Percentiles rank a stretch among this genome's conserved stretches.
Conservation (phyloP, 139 green algal genomes). For the Chlamydomonas asymmetrica region DNA sequence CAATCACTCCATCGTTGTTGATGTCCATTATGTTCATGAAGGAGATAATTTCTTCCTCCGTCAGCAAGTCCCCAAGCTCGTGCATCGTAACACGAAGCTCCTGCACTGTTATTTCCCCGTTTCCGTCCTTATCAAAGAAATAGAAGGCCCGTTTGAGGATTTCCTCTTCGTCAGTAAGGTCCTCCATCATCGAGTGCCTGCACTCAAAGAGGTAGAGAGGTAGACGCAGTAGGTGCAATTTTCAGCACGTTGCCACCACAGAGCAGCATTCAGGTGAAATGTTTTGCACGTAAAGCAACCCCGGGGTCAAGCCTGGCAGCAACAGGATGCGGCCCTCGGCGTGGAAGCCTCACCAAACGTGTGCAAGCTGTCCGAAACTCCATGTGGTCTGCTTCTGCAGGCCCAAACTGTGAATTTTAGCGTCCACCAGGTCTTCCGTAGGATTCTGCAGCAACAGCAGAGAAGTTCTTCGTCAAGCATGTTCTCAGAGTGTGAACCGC, state of each 20-base stretch:
- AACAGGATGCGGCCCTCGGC: conserved; percentile 14
- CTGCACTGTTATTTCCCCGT: conserved; percentile 23
- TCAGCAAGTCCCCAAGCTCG: conserved; percentile 57
- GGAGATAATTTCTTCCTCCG: conserved; percentile 49
- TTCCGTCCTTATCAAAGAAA: conserved; percentile 55
- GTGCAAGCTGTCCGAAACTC: conserved; percentile 51
- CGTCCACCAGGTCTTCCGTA: conserved; percentile 52
- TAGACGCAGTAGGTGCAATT: too few relatives aligned
- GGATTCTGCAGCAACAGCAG: conserved; percentile 33
- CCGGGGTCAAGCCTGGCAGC: neutral
- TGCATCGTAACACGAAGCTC: conserved; percentile 56
- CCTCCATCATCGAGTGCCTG: conserved; percentile 53
- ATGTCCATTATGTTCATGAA: conserved; percentile 58
- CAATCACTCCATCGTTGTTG: conserved; percentile 59
- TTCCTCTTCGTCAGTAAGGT: conserved; percentile 51
- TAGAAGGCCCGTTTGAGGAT: conserved; percentile 54
- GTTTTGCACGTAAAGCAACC: too few relatives aligned
- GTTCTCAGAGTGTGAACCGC: neutral
- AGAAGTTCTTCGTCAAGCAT: neutral
- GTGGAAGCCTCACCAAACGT: conserved; percentile 49
- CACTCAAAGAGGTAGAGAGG: neutral
- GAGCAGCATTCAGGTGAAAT: too few relatives aligned
- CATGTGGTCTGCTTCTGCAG: conserved; percentile 27
- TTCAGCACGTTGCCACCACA: too few relatives aligned
- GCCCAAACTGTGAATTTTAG: conserved; percentile 45